Evolutionary conservation across 805 yeast genomes (phyloP), one percentile per base, ranked within the genome.

Genomic region (Ogataea glucozyma): DNA sequence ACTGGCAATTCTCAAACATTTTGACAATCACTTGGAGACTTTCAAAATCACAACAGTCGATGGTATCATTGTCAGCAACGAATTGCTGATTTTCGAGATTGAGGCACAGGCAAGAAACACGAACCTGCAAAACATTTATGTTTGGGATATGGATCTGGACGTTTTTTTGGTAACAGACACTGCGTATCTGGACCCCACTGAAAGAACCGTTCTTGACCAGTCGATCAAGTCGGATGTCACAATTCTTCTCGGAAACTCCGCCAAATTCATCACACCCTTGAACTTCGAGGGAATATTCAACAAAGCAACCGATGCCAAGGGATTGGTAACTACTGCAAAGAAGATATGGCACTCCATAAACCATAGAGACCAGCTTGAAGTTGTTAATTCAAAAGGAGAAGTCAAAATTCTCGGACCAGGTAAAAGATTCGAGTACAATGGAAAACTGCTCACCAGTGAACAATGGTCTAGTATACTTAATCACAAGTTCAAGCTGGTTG

Each of bases 101-200:
- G 50, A 49, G 7, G 55, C 62, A 4, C 13, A 31, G 8, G 50
- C 64, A 1, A 49, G 31, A 11, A 63, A 65, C 47, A 31, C 43
- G 6, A 65, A 66, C 42, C 44, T 58, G n/a, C 68, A 64, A 47
- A 64, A 61, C 41, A 46, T 65, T 4, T 32, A 48, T 6, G 53
- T 66, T 6, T 59, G 63, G 60, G 49, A 56, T n/a, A 47, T 58
- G 53, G 61, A 64, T 43, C 27, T 66, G 16, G 69, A 66, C 46
- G 57, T 65, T 1, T 62, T 66, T 29, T 27, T 65, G 7, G 40
- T 57, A 3, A 63, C 66, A 1, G 56, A 59, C 24, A 34, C 57
- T 30, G 45, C 43, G 2, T 33, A 46, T 14, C 32, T 53, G 8
- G 52, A 47, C 9, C 32, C 22, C 2, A 10, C 38, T 19, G 43